Evolutionary conservation across 768 basidiomycete species (phyloP).

Genomic region (Xerocomellus intermedius): DNA sequence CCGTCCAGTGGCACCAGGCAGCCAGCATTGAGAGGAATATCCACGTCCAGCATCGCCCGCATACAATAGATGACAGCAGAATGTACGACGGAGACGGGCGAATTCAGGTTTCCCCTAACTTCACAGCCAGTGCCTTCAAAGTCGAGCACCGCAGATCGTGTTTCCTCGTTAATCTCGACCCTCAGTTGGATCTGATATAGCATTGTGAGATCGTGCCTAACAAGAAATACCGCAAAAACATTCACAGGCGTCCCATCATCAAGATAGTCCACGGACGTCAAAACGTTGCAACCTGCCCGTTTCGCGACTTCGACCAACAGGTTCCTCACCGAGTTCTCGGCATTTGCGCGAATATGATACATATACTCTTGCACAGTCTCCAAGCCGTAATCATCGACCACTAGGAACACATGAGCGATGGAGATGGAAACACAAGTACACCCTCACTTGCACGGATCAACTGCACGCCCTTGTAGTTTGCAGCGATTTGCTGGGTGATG

Average conservation of each 20-base stretch:
- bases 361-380: slow-evolving; percentile 91
- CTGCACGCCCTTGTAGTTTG: slow-evolving; percentile 89
- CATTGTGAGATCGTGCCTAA: slow-evolving; percentile 1
- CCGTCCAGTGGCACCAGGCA: slow-evolving; percentile 85
- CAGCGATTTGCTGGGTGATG: slow-evolving; percentile 76
- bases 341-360: slow-evolving; percentile 86
- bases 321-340: slow-evolving; percentile 82
- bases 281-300: slow-evolving; percentile 60
- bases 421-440: not conserved
- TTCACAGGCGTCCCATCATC: slow-evolving; percentile 84
- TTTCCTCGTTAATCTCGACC: slow-evolving; percentile 71
- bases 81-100: slow-evolving; percentile 83
- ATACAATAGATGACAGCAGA: slow-evolving; percentile 89
- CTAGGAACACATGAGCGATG: slow-evolving; percentile 35
- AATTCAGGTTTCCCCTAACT: slow-evolving; percentile 81
- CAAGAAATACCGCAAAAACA: slow-evolving; percentile 1
- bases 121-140: slow-evolving; percentile 83
- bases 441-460: slow-evolving; percentile 75
- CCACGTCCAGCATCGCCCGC: slow-evolving; percentile 79
- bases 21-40: slow-evolving; percentile 93
- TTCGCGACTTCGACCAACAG: slow-evolving; percentile 74
- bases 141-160: slow-evolving; percentile 81
- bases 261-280: slow-evolving; percentile 77
- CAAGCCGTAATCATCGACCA: slow-evolving; percentile 85
- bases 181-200: slow-evolving; percentile 60